Evolutionary conservation across 2,329 filamentous ascomycete species (phyloP).

Genomic region (Ophiocordyceps robertsii): DNA sequence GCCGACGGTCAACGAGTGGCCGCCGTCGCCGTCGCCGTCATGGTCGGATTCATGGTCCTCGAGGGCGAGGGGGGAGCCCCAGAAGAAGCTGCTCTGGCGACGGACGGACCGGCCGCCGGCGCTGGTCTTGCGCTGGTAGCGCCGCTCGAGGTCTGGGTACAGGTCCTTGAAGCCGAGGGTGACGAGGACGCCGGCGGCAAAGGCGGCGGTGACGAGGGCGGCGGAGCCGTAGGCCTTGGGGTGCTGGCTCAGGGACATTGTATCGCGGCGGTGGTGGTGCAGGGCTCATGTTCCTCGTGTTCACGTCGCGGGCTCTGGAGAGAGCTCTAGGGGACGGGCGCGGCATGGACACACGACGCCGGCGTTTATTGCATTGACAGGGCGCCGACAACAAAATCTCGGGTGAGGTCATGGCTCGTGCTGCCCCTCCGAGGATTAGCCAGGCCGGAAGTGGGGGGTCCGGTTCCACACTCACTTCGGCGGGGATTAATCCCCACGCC

Average conservation of each 20-base stretch:
- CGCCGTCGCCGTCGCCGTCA: not conserved
- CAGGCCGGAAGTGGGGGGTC: no score
- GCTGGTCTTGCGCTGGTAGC: conserved; percentile 37
- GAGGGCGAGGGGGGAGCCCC: conserved; percentile 34
- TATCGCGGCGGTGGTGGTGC: not conserved
- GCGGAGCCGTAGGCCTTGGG: conserved; percentile 49
- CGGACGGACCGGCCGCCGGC: conserved; percentile 2
- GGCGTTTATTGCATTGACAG: no score
- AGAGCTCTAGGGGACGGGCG: no score
- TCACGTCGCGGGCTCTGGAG: no score
- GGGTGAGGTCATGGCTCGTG: no score
- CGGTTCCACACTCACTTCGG: no score
- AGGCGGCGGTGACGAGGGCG: conserved; percentile 57
- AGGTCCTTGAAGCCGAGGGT: conserved; percentile 70
- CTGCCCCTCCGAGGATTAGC: no score
- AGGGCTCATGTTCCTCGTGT: conserved; percentile 1
- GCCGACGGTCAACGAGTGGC: not conserved
- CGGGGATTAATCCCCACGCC: not conserved
- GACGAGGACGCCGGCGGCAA: conserved; percentile 62
- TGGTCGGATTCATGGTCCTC: conserved; percentile 28
- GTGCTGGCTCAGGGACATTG: conserved; percentile 48
- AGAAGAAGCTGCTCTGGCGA: conserved; percentile 31
- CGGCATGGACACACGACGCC: no score
- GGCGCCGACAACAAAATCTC: no score
- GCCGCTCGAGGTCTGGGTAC: conserved; percentile 58